Percentiles rank a stretch among this genome's conserved stretches.
These are phyloP conservation scores for Yamadazyma diospyri DNA, from an alignment of 1,139 yeast species.

Conservation along the genomic window DNA sequence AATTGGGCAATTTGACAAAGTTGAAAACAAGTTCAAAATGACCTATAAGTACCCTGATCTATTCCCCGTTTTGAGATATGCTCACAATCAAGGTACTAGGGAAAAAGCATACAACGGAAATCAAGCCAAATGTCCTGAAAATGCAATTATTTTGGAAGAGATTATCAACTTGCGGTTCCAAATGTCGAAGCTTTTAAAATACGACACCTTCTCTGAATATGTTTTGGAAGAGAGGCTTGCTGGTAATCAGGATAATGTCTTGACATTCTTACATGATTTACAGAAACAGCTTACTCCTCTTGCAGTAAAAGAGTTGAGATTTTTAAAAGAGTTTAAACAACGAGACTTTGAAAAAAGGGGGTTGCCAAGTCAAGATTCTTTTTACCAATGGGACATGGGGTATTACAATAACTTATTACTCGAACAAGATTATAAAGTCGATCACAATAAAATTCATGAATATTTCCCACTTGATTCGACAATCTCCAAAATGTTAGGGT, in stretches of 20 bases:
- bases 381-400: conserved; percentile 72
- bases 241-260: conserved; percentile 56
- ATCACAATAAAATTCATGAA: conserved; percentile 67
- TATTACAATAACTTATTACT: conserved; percentile 63
- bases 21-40: conserved; percentile 51
- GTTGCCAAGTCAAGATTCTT: conserved; percentile 35
- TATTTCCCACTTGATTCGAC: conserved; percentile 75
- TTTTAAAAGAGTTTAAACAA: conserved; percentile 50
- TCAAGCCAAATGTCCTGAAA: conserved; percentile 61
- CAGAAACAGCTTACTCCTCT: conserved; percentile 53
- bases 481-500: conserved; percentile 60
- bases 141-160: conserved; percentile 55
- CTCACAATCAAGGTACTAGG: conserved; percentile 61
- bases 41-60: conserved; percentile 81
- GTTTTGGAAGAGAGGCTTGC: conserved; percentile 80
- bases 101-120: conserved; percentile 62
- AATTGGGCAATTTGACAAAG: conserved; percentile 52
- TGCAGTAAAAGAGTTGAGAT: conserved; percentile 52
- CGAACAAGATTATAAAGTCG: conserved; percentile 68
- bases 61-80: conserved; percentile 71
- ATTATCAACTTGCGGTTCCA: conserved; percentile 60
- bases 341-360: conserved; percentile 46
- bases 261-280: conserved; percentile 59
- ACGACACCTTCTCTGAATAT: conserved; percentile 62
- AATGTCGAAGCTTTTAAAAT: conserved; percentile 63